Evolutionary conservation across 148 eudicot species (phyloP).

Genomic region (Rhododendron molle): DNA sequence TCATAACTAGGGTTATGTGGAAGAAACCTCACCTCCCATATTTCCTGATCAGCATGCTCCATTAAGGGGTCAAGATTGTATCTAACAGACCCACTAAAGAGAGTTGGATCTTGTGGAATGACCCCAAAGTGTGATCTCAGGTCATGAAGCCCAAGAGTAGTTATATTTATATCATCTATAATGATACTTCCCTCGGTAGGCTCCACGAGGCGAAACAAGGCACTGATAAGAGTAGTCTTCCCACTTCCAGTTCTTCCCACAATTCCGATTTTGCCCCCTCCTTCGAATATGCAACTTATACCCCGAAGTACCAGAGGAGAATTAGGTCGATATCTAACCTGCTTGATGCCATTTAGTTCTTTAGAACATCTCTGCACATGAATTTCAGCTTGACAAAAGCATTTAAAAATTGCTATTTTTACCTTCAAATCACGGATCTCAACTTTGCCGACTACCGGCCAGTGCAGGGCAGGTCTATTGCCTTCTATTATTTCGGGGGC

Average conservation of each 20-base stretch:
- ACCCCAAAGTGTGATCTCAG: slow-evolving; percentile 13
- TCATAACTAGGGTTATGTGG: neutral
- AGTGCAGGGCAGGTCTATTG: slow-evolving; percentile 56
- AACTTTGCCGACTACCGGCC: slow-evolving; percentile 74
- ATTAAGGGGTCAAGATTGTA: slow-evolving; percentile 13
- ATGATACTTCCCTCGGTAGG: too few relatives aligned
- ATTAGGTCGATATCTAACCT: neutral
- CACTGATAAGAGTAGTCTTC: too few relatives aligned
- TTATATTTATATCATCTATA: neutral
- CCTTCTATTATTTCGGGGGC: slow-evolving; percentile 63
- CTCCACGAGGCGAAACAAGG: too few relatives aligned
- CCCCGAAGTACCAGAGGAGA: slow-evolving; percentile 16
- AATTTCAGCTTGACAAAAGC: neutral
- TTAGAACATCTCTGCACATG: too few relatives aligned
- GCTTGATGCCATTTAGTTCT: neutral
- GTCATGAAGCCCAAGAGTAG: slow-evolving; percentile 12
- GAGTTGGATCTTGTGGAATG: slow-evolving; percentile 20
- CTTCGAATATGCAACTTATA: slow-evolving; percentile 10
- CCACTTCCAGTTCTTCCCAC: too few relatives aligned
- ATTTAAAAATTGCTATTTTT: neutral
- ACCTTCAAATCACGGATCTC: slow-evolving; percentile 74
- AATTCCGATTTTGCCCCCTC: too few relatives aligned
- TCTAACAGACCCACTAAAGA: slow-evolving; percentile 13
- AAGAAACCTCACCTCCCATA: slow-evolving; percentile 15
- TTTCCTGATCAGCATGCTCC: slow-evolving; percentile 12